Evolutionary conservation across 768 basidiomycete genomes (phyloP).

Genomic region (Amanita pallidorosea): DNA sequence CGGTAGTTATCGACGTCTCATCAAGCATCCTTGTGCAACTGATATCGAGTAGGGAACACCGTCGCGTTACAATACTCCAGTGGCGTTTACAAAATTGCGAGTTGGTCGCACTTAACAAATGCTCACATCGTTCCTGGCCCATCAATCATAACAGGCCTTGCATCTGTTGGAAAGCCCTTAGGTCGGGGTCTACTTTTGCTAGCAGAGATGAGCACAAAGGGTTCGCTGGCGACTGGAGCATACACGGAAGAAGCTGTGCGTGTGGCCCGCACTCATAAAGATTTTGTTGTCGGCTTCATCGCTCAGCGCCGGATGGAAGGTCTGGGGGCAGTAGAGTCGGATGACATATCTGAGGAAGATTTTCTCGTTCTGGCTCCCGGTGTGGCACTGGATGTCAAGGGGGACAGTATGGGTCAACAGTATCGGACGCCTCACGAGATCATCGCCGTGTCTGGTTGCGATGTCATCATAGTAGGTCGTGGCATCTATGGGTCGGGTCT

Average conservation of each 20-base stretch:
- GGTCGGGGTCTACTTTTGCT: constrained; percentile 83
- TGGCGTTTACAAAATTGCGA: constrained; percentile 87
- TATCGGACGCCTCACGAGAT: constrained; percentile 87
- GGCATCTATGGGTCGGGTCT: constrained; percentile 74
- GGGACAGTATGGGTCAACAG: constrained; percentile 90
- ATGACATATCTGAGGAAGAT: constrained; percentile 46
- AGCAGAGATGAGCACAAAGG: constrained; percentile 93
- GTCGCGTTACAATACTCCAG: constrained; percentile 90
- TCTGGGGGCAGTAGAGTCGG: constrained; percentile 29
- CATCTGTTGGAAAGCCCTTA: constrained; percentile 75
- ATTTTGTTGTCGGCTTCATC: constrained; percentile 96
- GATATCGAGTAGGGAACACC: constrained; percentile 69
- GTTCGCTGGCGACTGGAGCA: constrained; percentile 68
- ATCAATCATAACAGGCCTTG: constrained; percentile 83
- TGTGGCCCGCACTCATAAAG: constrained; percentile 73
- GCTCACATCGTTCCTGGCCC: constrained; percentile 96
- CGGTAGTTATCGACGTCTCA: constrained; percentile 36
- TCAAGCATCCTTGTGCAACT: not conserved
- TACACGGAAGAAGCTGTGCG: constrained; percentile 81
- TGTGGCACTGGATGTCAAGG: constrained; percentile 69
- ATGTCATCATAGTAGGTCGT: constrained; percentile 95
- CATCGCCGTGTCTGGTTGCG: constrained; percentile 71
- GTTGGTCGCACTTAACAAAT: constrained; percentile 95
- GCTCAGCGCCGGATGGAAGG: constrained; percentile 80
- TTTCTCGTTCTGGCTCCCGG: constrained; percentile 91